Evolutionary conservation across 768 basidiomycete genomes (phyloP), one percentile per base, ranked within the genome.

Genomic region (Tulasnella sp.): DNA sequence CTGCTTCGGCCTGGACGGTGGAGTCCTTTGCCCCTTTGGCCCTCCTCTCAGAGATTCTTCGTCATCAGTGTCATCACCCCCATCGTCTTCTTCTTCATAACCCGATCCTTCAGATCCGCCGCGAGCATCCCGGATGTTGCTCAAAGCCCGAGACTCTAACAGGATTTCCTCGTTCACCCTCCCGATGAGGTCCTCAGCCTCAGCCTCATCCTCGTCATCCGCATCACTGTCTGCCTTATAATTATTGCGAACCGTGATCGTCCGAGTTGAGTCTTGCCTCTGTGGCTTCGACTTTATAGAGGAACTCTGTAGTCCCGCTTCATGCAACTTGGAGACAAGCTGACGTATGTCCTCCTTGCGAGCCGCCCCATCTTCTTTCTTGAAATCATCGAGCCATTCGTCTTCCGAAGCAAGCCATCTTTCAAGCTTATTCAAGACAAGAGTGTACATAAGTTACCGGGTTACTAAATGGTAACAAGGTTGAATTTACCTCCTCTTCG

Each of bases 201-300:
- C 49, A 27, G 49, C 49, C 28, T 13, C 10, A 5, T 42, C 39
- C 34, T 51, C 49, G 39, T 51, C 49, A 24, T 51, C 49, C 22
- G 49, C 49, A 32, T 51, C 49, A 32, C 49, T 51, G 25, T 51
- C 49, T 3, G 27, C 39, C 22, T 39, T 42, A 29, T 51, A 51
- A 24, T 29, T 20, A 10, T 41, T 19, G 22, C 16, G 9, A 12
- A 41, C 27, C 31, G 22, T 15, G 24, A 51, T 51, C 13, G 49
- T 51, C 39, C 39, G 37, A 16, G 37, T 31, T 7, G 49, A 51
- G 10, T 51, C 49, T 19, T 34, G 49, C 10, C 49, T 39, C 6
- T 32, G 16, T 10, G 49, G 49, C 0, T 28, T 40, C 39, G 49
- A 25, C 31, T 24, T 28, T n/a, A n/a, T n/a, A n/a, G n/a, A n/a